Base-by-base conservation (phyloP, 441 rosid genomes). In the Lepidium campestre region DNA sequence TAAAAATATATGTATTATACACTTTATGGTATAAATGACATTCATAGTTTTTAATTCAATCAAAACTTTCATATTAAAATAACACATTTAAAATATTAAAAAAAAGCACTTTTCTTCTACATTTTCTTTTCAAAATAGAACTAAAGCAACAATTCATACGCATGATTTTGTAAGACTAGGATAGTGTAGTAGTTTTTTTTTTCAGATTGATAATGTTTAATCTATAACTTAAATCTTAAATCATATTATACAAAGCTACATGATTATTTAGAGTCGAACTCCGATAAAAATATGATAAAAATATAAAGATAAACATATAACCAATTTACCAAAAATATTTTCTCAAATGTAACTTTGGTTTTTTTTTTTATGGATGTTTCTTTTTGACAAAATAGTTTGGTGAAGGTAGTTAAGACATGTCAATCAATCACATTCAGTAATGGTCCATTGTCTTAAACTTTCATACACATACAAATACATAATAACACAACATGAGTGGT, bases 381-480 rank as follows among this genome's bases (percentile, higher is more conserved):
- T 35, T 61, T 59, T 37, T 14, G 50, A 25, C 6, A 49, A 64
- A 48, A 47, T 71, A 70, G 70, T 71, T 56, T 57, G 75, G 70
- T 64, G 65, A 64, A 47, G 63, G 70, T 57, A 20, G 71, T 57
- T 57, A 40, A 34, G 34, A 65, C 60, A 22, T 48, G 11, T 13
- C 65, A 14, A 65, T 71, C 65, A 71, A 39, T 64, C 70, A 8
- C 37, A 56, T 20, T 56, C 70, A 57, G 46, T 15, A 40, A 70
- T 48, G 75, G 70, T 64, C 70, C 75, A 71, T 48, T 48, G 18
- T 47, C 59, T 14, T 4, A 22, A n/a, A 50, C 67, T 32, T 23
- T 32, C n/a, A 53, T 34, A 52, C 42, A 50, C 32, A 53, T 34
- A 70, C 18, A 52, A 29, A 52, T 54, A 62, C 57, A 70, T 27